Base-by-base conservation (phyloP, 306 rosid genomes). In the Fragaria vesca region DNA sequence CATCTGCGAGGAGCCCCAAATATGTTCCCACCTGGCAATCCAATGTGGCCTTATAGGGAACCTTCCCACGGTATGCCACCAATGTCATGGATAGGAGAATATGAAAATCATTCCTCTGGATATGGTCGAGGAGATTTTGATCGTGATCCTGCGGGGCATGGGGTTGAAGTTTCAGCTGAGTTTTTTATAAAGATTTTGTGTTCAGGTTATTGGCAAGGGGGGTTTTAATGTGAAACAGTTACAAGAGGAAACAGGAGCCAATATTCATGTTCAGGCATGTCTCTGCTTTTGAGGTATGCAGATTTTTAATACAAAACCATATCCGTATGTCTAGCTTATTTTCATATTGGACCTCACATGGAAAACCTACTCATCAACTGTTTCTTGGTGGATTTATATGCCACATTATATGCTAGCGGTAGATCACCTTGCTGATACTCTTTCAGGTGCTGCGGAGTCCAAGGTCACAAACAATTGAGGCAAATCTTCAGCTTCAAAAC, bases 191-290 rank as follows among this genome's bases (percentile, higher is more conserved):
- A 78, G 61, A 72, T 84, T 58, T 73, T 84, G 68, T 84, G 87
- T 45, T 76, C 80, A 24, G 60, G 82, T 84, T 38, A 84, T 84
- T 77, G 87, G 87, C 66, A 81, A 84, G 80, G 87, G 82, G 17
- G 85, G 85, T 52, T 73, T 65, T 21, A 84, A 76, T 60, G 82
- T 84, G 55, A 84, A 77, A 60, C 82, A 77, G 77, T 72, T 84
- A 63, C 82, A 78, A 75, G 82, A 77, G 77, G 82, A 84, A 36
- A 72, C 85, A 1, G 85, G 82, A 43, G 84, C 85, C 12, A 66
- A 63, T 66, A 79, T 83, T 43, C 75, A 79, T 36, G 86, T 76
- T 43, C 83, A 83, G 74, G 83, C 60, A 36, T 34, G 84, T 80
- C 51, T 84, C 84, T 76, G 81, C 87, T 72, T 65, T 66, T 32